Evolutionary conservation across 1,284 basidiomycete species (phyloP), one percentile per base, ranked within the genome.

Genomic region (Moesziomyces sp.): DNA sequence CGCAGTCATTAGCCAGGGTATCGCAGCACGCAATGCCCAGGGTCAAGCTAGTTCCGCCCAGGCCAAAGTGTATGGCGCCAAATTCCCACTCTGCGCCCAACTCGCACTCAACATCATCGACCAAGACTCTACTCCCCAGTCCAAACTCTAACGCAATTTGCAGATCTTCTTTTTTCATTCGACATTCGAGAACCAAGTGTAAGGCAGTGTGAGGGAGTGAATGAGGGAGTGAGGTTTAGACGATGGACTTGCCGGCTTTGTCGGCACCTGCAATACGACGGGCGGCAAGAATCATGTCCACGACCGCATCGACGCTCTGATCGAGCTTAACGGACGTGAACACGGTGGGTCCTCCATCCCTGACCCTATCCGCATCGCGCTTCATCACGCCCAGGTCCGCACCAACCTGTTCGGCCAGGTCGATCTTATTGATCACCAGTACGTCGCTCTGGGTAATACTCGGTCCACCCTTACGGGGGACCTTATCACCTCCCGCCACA

Each of bases 331-430:
- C 90, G 67, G 92, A 92, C 0, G 93, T 90, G 85, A 99, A 99
- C 21, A 97, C 84, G 0, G 96, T 98, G 1, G 96, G 96, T 0
- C 96, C 96, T 59, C 91, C 89, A 53, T 96, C 96, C 30, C 96
- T 89, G 93, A 99, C 98, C 66, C 91, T 86, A 78, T 91, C 93
- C 3, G 96, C 89, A 84, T 99, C 96, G 30, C 94, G 89, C 62
- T 90, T 90, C 96, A 99, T 99, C 23, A 99, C 93, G 57, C 92
- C 91, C 44, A 99, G 88, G 1, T 94, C 96, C 0, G 96, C 96
- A 40, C 91, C 91, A 62, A 99, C 96, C 84, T 97, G 88, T 8
- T 91, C 91, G 1, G 96, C 96, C 23, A 99, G 88, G 65, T 84
- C 82, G 51, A 79, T 84, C 75, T 84, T 83, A 88, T 99, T 99